Evolutionary conservation across 2,329 filamentous ascomycete genomes (phyloP), one percentile per base, ranked within the genome.

Genomic region (Didymella pinodella): DNA sequence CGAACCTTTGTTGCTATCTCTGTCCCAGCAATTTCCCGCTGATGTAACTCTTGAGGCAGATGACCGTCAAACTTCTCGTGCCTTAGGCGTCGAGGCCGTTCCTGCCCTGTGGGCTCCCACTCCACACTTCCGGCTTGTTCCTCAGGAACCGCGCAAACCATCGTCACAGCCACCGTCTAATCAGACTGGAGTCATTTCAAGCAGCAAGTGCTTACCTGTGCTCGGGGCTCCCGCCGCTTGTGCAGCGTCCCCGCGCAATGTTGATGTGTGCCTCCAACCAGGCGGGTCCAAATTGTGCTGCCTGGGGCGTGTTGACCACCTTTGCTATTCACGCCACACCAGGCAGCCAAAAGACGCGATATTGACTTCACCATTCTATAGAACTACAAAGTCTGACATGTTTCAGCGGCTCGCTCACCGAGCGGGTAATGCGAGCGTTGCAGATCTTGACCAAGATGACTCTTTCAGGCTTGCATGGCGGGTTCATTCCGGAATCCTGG

Each of bases 131-230:
- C 73, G 73, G 62, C 57, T 71, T 69, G 46, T 65, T 55, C 72
- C 73, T 69, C 50, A 53, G 47, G 38, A 34, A 57, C 36, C 46
- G 48, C 44, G 32, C 56, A 28, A 47, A 51, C n/a, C 41, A 41
- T 14, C 28, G 14, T 53, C 67, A 64, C 70, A 71, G 70, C 66
- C 71, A 64, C 70, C 57, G 55, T 68, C 63, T 68, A 67, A 70
- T 70, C 65, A 67, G 61, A 64, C 69, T 43, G 36, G 52, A 60
- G 57, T 64, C 63, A 64, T 64, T 65, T 50, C 25, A 41, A 57
- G 38, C 52, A 61, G 46, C 59, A 67, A 59, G 56, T 58, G 61
- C 58, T 65, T 50, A 60, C 56, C 49, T 61, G 65, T 47, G 52
- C 45, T 64, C 61, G 61, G 51, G 48, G 61, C 59, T 62, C 54